Percentiles rank a stretch among this genome's conserved stretches.
phyloP scores from a whole-genome alignment of 169 alveolate species.

The Pseudocohnilembus persalinus region DNA sequence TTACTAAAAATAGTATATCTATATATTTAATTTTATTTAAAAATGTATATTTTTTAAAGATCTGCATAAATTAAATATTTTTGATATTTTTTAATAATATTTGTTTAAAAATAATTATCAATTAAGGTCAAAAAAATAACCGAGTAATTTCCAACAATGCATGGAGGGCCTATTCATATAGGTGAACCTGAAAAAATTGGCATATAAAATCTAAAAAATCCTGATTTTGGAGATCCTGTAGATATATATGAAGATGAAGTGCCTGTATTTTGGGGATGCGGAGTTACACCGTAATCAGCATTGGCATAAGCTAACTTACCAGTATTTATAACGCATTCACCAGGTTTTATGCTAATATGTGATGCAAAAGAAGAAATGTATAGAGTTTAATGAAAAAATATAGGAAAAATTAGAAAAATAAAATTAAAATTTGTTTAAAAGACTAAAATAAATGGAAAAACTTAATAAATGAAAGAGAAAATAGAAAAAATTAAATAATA shows the following conservation, averaged over 20 bases:
- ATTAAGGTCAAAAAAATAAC: conserved; percentile 20
- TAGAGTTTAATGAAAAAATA: background rate
- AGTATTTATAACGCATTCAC: conserved; percentile 54
- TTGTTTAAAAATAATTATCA: too few species aligned
- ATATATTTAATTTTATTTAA: too few species aligned
- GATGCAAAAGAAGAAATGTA: conserved; percentile 38
- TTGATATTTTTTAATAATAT: too few species aligned
- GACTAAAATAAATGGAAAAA: too few species aligned
- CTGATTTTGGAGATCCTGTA: conserved; percentile 52
- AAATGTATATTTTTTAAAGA: too few species aligned
- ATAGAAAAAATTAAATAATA: too few species aligned
- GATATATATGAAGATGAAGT: conserved; percentile 37
- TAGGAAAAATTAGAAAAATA: too few species aligned
- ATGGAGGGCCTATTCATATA: conserved; percentile 56
- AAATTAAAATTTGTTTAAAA: too few species aligned
- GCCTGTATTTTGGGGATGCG: conserved; percentile 66
- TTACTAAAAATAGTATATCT: too few species aligned
- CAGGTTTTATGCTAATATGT: conserved; percentile 57
- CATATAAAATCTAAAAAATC: conserved; percentile 30
- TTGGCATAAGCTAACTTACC: conserved; percentile 25
- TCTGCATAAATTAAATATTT: too few species aligned
- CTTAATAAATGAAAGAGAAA: too few species aligned
- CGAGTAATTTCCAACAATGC: conserved; percentile 48
- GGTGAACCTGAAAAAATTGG: conserved; percentile 48
- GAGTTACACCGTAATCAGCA: conserved; percentile 55